These are phyloP conservation scores for Selaginella tamariscina DNA, from an alignment of 75 land plant species.

Conservation along the genomic window DNA sequence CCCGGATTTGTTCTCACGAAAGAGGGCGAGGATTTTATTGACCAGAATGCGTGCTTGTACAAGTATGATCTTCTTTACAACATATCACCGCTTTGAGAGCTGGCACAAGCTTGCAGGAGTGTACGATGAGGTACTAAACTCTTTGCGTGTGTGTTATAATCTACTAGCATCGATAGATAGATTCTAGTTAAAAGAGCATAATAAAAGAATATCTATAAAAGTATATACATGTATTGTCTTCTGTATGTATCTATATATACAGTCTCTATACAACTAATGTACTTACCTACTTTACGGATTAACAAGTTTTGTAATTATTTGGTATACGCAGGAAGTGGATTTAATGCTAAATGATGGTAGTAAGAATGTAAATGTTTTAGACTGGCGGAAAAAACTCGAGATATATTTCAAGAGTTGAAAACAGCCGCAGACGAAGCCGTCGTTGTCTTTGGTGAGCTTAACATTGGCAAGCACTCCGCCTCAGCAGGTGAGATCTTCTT, in stretches of 20 bases:
- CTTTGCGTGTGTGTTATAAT: neutral
- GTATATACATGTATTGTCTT: too few relatives aligned
- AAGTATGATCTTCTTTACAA: slow-evolving; percentile 91
- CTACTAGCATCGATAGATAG: too few relatives aligned
- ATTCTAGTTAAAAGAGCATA: too few relatives aligned
- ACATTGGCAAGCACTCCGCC: slow-evolving; percentile 60
- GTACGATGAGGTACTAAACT: slow-evolving; percentile 73
- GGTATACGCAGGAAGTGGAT: slow-evolving; percentile 81
- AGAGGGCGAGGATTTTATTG: slow-evolving; percentile 96
- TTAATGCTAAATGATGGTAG: slow-evolving; percentile 95
- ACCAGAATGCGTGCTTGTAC: slow-evolving; percentile 74
- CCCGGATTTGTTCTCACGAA: slow-evolving; percentile 90
- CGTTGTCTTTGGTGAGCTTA: slow-evolving; percentile 81
- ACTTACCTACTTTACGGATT: slow-evolving; percentile 8
- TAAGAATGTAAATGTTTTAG: slow-evolving; percentile 66
- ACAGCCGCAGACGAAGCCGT: slow-evolving; percentile 72
- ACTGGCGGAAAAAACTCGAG: slow-evolving; percentile 66
- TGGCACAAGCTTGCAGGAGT: slow-evolving; percentile 91
- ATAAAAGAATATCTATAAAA: too few relatives aligned
- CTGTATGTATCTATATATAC: too few relatives aligned
- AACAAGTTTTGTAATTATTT: neutral
- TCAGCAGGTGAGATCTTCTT: slow-evolving; percentile 47
- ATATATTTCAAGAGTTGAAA: slow-evolving; percentile 66
- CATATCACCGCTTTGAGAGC: slow-evolving; percentile 79
- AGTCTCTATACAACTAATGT: neutral